Conservation (phyloP, 73 alveolate species). For the Urostyla sp. region DNA sequence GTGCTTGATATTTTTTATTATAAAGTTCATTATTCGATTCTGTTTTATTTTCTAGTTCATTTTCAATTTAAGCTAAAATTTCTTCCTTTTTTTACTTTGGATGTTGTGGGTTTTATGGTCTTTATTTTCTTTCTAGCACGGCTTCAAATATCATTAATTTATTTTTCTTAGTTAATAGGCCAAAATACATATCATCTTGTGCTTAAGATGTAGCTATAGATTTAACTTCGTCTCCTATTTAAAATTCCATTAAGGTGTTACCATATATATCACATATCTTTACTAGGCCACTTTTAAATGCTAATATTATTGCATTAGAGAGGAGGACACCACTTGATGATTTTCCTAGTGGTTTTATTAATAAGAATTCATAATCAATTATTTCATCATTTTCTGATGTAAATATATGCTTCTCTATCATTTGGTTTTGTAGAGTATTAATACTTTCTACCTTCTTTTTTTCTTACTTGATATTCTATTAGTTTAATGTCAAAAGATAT, state of each 20-base stretch:
- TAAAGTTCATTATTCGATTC: background rate
- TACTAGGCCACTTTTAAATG: slow-evolving; percentile 24
- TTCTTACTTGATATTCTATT: too few relatives aligned
- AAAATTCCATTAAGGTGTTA: background rate
- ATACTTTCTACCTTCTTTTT: too few relatives aligned
- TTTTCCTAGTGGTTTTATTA: slow-evolving; percentile 44
- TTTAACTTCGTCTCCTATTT: background rate
- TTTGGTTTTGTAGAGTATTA: too few relatives aligned
- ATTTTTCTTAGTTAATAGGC: slow-evolving; percentile 20
- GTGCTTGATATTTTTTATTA: too few relatives aligned
- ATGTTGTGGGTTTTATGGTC: slow-evolving; percentile 9
- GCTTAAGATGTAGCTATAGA: slow-evolving; percentile 7
- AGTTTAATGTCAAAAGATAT: too few relatives aligned
- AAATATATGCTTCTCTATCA: slow-evolving; percentile 16
- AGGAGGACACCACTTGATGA: slow-evolving; percentile 31
- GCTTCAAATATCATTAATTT: slow-evolving; percentile 17
- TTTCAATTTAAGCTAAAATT: background rate
- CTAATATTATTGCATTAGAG: slow-evolving; percentile 14
- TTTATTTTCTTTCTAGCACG: slow-evolving; percentile 27
- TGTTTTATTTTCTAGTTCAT: background rate
- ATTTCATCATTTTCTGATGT: slow-evolving; percentile 11
- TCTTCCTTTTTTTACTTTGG: background rate
- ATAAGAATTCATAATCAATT: slow-evolving; percentile 30
- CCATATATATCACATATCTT: slow-evolving; percentile 39
- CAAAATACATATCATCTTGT: slow-evolving; percentile 47